These are phyloP conservation scores for Hymenoscyphus occultus DNA, from an alignment of 2,329 filamentous ascomycete species.

Conservation along the genomic window DNA sequence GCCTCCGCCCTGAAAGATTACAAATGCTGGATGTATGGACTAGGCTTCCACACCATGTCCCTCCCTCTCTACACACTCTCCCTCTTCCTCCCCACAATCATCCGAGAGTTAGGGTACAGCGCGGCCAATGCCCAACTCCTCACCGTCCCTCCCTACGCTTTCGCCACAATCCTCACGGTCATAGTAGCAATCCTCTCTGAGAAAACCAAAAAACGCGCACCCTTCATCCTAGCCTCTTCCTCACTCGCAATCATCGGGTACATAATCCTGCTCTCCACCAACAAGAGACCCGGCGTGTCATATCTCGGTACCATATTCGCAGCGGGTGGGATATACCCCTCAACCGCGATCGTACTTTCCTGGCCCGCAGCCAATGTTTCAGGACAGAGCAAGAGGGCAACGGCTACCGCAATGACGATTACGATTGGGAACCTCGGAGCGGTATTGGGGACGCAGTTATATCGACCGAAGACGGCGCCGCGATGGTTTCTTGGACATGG, in stretches of 20 bases:
- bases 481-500: slow-evolving; percentile 65
- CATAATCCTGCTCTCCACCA: slow-evolving; percentile 51
- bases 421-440: slow-evolving; percentile 68
- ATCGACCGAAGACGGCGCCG: slow-evolving; percentile 58
- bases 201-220: slow-evolving; percentile 51
- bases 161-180: slow-evolving; percentile 59
- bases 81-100: slow-evolving; percentile 55
- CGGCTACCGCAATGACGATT: slow-evolving; percentile 69
- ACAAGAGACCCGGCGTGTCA: slow-evolving; percentile 50
- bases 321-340: slow-evolving; percentile 65
- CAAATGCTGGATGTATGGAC: slow-evolving; percentile 70
- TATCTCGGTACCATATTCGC: slow-evolving; percentile 63
- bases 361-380: slow-evolving; percentile 73
- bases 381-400: slow-evolving; percentile 66
- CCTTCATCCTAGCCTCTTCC: slow-evolving; percentile 60
- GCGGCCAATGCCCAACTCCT: slow-evolving; percentile 55
- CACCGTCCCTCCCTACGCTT: slow-evolving; percentile 62
- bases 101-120: slow-evolving; percentile 51
- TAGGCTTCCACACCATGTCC: slow-evolving; percentile 71
- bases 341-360: slow-evolving; percentile 59
- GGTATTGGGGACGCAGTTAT: slow-evolving; percentile 67
- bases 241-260: slow-evolving; percentile 60
- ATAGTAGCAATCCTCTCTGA: slow-evolving; percentile 59
- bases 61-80: slow-evolving; percentile 57
- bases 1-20: slow-evolving; percentile 60